These are phyloP conservation scores for Talaromyces islandicus DNA, from an alignment of 2,329 filamentous ascomycete genomes.

Conservation along the genomic window DNA sequence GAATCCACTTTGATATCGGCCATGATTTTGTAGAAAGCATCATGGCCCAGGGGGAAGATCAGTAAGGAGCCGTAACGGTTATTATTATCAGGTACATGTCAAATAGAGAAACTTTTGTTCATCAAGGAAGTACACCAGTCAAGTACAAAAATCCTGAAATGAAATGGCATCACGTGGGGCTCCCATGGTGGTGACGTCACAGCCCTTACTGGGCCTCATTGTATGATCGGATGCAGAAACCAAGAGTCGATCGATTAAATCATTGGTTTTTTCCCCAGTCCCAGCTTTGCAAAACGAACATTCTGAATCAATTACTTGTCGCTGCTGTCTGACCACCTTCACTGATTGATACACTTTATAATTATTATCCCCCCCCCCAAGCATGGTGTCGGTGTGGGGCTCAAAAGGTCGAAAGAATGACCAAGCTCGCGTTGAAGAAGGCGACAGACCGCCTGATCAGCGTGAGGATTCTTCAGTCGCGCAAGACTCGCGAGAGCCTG, in stretches of 20 bases:
- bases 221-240: not conserved
- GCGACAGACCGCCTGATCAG: not conserved
- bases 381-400: constrained; percentile 22
- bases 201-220: not conserved
- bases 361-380: not conserved
- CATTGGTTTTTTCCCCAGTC: not conserved
- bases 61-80: not conserved
- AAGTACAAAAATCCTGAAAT: not conserved
- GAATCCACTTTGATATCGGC: not conserved
- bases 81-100: not conserved
- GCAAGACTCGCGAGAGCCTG: constrained; percentile 35
- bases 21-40: not conserved
- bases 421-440: constrained; percentile 3
- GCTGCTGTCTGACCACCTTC: not conserved
- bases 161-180: not conserved
- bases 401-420: constrained; percentile 10
- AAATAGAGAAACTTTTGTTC: too few species aligned
- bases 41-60: not conserved
- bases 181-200: not conserved
- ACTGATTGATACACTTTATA: not conserved
- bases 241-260: not conserved
- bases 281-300: not conserved
- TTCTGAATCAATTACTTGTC: not conserved
- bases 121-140: too few species aligned
- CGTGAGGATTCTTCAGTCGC: not conserved